These are phyloP conservation scores for Mortierella sp. DNA, from an alignment of 371 early-diverging fungal species.

Conservation along the genomic window DNA sequence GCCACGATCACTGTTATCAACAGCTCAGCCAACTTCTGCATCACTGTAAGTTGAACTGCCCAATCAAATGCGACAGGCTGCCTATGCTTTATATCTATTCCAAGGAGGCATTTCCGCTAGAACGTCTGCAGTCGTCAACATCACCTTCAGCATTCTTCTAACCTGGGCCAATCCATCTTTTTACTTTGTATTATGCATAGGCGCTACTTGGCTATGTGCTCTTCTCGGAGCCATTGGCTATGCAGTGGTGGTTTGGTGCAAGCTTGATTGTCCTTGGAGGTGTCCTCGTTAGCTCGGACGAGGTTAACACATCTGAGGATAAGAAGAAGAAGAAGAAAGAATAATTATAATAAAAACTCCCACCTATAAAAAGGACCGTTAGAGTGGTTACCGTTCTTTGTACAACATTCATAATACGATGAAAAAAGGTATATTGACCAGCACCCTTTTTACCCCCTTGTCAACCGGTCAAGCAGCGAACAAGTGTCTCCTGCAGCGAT, in stretches of 20 bases:
- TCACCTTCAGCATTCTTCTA: no score
- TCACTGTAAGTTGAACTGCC: constrained; percentile 60
- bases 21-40: constrained; percentile 77
- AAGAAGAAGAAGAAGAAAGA: constrained; percentile 23
- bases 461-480: no score
- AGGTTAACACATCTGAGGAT: constrained; percentile 13
- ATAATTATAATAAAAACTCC: not conserved
- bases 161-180: no score
- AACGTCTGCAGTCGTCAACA: no score
- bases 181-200: constrained; percentile 41
- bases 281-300: constrained; percentile 56
- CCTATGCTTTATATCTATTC: not conserved
- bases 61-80: not conserved
- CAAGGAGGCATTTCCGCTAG: no score
- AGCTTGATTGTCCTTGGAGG: constrained; percentile 74
- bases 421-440: no score
- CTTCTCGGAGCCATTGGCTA: constrained; percentile 73
- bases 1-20: constrained; percentile 78
- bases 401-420: no score
- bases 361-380: no score
- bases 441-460: no score
- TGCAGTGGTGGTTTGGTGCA: constrained; percentile 85
- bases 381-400: no score
- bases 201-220: constrained; percentile 73
- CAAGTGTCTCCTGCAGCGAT: no score